Evolutionary conservation across 1,284 basidiomycete species (phyloP).

Genomic region (Pseudozyma sp.): DNA sequence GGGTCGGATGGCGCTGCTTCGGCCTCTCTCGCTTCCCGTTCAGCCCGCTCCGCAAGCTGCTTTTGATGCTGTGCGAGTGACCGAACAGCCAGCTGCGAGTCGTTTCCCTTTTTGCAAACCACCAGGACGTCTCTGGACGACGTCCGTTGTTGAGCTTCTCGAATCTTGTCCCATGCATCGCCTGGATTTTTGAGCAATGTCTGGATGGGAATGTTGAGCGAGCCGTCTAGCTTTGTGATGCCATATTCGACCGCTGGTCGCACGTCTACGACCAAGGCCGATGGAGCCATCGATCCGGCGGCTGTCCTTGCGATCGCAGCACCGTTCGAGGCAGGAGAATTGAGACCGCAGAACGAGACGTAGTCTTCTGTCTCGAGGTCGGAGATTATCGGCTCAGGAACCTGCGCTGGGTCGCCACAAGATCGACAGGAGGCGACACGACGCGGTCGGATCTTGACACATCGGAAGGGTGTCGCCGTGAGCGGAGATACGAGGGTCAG

Average conservation of each 20-base stretch:
- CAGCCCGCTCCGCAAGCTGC: constrained; percentile 73
- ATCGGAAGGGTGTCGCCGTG: constrained; percentile 79
- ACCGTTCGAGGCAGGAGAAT: background rate
- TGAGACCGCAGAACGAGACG: constrained; percentile 59
- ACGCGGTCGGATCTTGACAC: constrained; percentile 77
- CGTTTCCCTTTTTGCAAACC: constrained; percentile 66
- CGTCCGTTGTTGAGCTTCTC: background rate
- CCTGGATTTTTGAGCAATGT: constrained; percentile 75
- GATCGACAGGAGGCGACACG: constrained; percentile 53
- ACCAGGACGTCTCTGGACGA: constrained; percentile 16
- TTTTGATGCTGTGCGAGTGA: constrained; percentile 73
- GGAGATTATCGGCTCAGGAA: constrained; percentile 36
- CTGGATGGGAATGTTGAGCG: constrained; percentile 78
- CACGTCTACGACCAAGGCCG: constrained; percentile 79
- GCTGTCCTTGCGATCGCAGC: constrained; percentile 71
- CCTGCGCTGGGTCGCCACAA: constrained; percentile 56
- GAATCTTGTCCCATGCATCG: constrained; percentile 67
- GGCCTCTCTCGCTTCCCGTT: background rate
- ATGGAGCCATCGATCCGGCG: constrained; percentile 73
- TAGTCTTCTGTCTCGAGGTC: constrained; percentile 62
- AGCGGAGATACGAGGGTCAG: constrained; percentile 82
- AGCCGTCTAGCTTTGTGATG: constrained; percentile 83
- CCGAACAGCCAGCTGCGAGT: constrained; percentile 33
- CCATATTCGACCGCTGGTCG: constrained; percentile 83
- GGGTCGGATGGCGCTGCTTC: constrained; percentile 12